Percentiles rank a stretch among this genome's conserved stretches.
Conservation (phyloP, 805 yeast genomes). For the Metschnikowia lachancei region DNA sequence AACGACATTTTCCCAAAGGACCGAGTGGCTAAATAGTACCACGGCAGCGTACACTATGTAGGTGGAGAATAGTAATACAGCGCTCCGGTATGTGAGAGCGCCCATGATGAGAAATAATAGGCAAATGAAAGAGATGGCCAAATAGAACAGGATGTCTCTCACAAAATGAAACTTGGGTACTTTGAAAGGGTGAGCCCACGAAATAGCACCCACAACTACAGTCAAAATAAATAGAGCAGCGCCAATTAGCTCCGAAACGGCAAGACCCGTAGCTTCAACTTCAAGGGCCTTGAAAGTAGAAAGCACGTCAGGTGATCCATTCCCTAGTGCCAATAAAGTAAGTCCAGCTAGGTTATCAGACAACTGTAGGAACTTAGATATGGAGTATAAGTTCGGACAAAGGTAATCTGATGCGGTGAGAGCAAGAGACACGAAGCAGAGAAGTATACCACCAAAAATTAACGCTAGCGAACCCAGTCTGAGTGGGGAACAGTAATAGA, state of each 20-base stretch:
- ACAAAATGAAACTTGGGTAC: constrained; percentile 53
- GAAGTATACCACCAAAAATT: constrained; percentile 26
- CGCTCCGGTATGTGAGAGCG: constrained; percentile 51
- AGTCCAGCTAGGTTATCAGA: constrained; percentile 82
- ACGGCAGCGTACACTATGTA: constrained; percentile 58
- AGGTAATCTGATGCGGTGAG: constrained; percentile 77
- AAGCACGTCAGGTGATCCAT: constrained; percentile 87
- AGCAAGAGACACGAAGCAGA: constrained; percentile 65
- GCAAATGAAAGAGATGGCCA: constrained; percentile 47
- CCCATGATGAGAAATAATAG: constrained; percentile 57
- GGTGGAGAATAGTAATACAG: constrained; percentile 52
- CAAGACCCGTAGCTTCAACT: constrained; percentile 68
- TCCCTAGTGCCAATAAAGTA: constrained; percentile 85
- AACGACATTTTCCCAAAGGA: constrained; percentile 11
- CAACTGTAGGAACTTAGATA: constrained; percentile 59
- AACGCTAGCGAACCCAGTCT: constrained; percentile 18
- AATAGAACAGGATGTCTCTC: constrained; percentile 60
- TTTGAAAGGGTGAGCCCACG: constrained; percentile 59
- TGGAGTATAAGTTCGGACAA: constrained; percentile 70
- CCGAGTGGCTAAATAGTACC: constrained; percentile 32
- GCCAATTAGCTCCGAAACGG: constrained; percentile 88
- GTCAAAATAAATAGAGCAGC: constrained; percentile 81
- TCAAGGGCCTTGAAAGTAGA: constrained; percentile 81
- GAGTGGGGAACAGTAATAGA: constrained; percentile 30
- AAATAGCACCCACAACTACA: constrained; percentile 78